Conservation (phyloP, 441 rosid genomes). For the Pelargonium hybrid region DNA sequence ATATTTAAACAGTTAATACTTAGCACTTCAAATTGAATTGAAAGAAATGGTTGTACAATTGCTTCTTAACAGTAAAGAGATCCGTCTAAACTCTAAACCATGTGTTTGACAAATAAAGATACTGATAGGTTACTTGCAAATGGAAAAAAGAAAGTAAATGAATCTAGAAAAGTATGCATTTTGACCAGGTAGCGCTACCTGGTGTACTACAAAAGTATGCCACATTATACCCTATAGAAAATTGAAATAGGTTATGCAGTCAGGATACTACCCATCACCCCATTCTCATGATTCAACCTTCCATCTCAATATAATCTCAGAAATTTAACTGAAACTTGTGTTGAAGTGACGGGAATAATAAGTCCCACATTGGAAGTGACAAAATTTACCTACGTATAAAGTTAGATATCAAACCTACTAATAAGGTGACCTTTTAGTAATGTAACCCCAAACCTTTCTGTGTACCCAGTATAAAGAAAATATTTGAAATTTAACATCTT, state of each 20-base stretch:
- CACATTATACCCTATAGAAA: background rate
- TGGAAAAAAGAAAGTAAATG: background rate
- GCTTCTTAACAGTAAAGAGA: background rate
- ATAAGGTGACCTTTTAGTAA: no score
- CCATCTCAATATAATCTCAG: background rate
- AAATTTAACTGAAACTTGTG: background rate
- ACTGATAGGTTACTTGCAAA: background rate
- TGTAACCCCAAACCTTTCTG: no score
- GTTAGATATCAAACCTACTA: no score
- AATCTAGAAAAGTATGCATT: background rate
- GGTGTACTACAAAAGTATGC: background rate
- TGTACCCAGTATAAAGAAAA: no score
- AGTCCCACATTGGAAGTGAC: background rate
- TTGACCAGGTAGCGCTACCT: background rate
- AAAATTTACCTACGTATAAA: background rate
- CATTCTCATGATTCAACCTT: conserved; percentile 3
- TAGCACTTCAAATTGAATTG: no score
- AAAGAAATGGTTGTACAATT: background rate
- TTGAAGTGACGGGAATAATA: no score
- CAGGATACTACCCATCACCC: conserved; percentile 2
- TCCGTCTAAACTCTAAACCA: background rate
- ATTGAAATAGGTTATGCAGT: background rate
- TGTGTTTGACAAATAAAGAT: background rate
- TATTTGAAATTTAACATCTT: background rate
- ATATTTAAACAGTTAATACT: no score